Conservation (phyloP, 1,284 basidiomycete genomes). For the Anthracocystis panici-leucophaei region DNA sequence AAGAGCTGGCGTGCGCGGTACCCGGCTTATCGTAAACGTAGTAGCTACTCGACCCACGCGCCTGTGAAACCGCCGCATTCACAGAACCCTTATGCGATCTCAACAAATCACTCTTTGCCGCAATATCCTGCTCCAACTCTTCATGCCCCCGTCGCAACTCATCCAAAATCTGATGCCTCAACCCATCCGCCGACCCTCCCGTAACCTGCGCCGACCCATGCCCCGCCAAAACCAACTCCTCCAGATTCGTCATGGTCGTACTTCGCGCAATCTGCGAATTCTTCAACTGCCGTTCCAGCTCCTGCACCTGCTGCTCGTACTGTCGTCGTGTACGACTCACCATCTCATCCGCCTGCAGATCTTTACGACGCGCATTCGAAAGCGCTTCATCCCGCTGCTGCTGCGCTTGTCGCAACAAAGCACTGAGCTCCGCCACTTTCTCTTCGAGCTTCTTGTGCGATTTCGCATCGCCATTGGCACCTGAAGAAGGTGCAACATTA, state of each 20-base stretch:
- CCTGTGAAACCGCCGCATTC: neutral
- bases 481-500: slow-evolving; percentile 34
- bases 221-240: slow-evolving; percentile 57
- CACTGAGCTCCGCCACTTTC: slow-evolving; percentile 71
- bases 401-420: slow-evolving; percentile 49
- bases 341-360: slow-evolving; percentile 78
- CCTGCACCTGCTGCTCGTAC: slow-evolving; percentile 77
- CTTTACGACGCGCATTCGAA: slow-evolving; percentile 76
- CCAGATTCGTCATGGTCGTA: slow-evolving; percentile 63
- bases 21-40: slow-evolving; percentile 50
- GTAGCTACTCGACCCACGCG: slow-evolving; percentile 40
- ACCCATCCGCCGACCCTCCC: slow-evolving; percentile 71
- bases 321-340: slow-evolving; percentile 78
- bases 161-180: slow-evolving; percentile 77
- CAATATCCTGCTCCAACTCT: slow-evolving; percentile 64
- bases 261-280: slow-evolving; percentile 70
- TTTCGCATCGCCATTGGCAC: slow-evolving; percentile 22
- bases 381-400: slow-evolving; percentile 66
- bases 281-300: slow-evolving; percentile 76
- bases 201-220: slow-evolving; percentile 25
- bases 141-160: slow-evolving; percentile 74
- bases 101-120: slow-evolving; percentile 61
- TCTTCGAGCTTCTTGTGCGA: slow-evolving; percentile 75
- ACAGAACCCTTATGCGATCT: slow-evolving; percentile 44
- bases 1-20: neutral